Conservation (phyloP, 306 rosid species). For the Rosa lucieae region DNA sequence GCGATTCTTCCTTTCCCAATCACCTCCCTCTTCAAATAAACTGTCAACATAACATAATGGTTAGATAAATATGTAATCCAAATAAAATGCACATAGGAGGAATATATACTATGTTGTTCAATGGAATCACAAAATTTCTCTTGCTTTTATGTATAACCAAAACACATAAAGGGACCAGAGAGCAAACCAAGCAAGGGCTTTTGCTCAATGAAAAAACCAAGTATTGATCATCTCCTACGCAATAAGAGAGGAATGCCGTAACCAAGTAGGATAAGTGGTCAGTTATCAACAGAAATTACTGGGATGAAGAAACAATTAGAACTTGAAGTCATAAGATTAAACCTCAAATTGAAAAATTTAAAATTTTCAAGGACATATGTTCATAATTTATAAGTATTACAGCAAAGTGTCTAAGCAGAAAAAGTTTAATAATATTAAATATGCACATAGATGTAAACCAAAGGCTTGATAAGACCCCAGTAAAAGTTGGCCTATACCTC, state of each 20-base stretch:
- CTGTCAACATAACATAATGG: too few species aligned
- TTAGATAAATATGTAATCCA: too few species aligned
- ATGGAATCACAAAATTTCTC: too few species aligned
- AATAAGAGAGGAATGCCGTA: background rate
- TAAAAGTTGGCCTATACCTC: background rate
- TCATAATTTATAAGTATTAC: background rate
- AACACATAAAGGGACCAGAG: background rate
- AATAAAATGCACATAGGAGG: too few species aligned
- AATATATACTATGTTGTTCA: too few species aligned
- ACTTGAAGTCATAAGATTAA: background rate
- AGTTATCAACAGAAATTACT: background rate
- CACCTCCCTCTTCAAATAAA: too few species aligned
- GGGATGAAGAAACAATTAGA: background rate
- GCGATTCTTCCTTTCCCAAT: too few species aligned
- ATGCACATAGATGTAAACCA: background rate
- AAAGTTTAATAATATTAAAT: background rate
- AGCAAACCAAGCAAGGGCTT: background rate
- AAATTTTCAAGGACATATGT: background rate
- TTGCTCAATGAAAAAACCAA: background rate
- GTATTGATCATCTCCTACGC: background rate
- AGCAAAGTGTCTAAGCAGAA: background rate
- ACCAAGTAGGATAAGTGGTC: background rate
- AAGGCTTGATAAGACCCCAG: background rate
- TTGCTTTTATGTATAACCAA: too few species aligned
- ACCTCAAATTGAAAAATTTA: background rate